Evolutionary conservation across 1,284 basidiomycete genomes (phyloP).

Genomic region (Sanghuangporus baumii): DNA sequence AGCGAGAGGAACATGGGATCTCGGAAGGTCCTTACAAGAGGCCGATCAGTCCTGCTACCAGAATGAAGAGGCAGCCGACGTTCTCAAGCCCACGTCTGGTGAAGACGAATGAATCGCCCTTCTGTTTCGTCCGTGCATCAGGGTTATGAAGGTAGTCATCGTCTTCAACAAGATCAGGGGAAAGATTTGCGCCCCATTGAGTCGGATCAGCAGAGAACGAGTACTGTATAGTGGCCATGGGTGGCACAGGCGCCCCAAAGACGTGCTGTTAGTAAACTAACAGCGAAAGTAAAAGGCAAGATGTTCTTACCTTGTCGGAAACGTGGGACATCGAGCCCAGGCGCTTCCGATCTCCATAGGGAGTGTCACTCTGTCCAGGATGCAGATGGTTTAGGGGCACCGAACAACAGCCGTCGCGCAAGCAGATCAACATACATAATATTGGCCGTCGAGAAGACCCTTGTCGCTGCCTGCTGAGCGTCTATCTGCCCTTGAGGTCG

Average conservation of each 20-base stretch:
- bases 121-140: constrained; percentile 26
- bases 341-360: constrained; percentile 10
- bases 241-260: neutral
- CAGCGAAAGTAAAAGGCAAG: neutral
- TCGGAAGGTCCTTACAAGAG: constrained; percentile 41
- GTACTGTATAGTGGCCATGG: constrained; percentile 4
- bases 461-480: constrained; percentile 9
- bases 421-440: constrained; percentile 5
- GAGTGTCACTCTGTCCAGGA: constrained; percentile 8
- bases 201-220: constrained; percentile 17
- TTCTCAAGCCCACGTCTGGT: constrained; percentile 54
- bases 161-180: constrained; percentile 16
- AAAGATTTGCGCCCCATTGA: constrained; percentile 17
- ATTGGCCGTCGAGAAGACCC: constrained; percentile 8
- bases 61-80: constrained; percentile 55
- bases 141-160: constrained; percentile 44
- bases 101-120: constrained; percentile 32
- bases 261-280: neutral
- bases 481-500: neutral
- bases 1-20: neutral
- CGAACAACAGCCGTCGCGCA: neutral
- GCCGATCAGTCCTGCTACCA: constrained; percentile 41
- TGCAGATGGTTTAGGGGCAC: neutral
- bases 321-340: constrained; percentile 7
- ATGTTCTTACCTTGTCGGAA: constrained; percentile 11